These are phyloP conservation scores for Symbiodinium natans DNA, from an alignment of 73 alveolate species.

Conservation along the genomic window DNA sequence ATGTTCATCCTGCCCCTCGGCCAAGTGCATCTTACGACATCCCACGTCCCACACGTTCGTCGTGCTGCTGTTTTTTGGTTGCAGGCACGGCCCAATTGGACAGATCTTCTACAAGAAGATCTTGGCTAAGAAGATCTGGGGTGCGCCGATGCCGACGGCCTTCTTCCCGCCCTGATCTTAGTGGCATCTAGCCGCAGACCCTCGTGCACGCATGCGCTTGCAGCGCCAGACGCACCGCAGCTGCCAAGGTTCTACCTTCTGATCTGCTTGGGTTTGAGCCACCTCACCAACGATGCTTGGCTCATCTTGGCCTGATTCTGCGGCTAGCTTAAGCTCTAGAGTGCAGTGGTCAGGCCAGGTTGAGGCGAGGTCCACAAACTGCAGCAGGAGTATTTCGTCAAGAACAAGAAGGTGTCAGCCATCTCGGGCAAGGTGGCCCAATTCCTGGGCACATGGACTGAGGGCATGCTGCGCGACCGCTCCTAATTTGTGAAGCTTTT, in stretches of 20 bases:
- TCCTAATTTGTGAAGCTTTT: background rate
- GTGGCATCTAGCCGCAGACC: background rate
- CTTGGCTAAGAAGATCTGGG: conserved; percentile 61
- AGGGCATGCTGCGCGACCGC: conserved; percentile 56
- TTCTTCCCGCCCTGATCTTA: conserved; percentile 34
- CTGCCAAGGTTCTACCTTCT: conserved; percentile 4
- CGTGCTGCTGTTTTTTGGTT: too few relatives aligned
- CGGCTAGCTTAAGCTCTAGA: too few relatives aligned
- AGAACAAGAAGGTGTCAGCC: conserved; percentile 76
- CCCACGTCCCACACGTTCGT: too few relatives aligned
- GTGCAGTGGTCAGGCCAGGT: too few relatives aligned
- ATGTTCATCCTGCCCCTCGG: conserved; percentile 92
- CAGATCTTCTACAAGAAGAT: conserved; percentile 90
- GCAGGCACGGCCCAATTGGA: conserved; percentile 60
- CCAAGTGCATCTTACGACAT: background rate
- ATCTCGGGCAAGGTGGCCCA: conserved; percentile 75
- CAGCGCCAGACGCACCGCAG: too few relatives aligned
- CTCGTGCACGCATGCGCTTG: background rate
- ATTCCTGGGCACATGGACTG: conserved; percentile 55
- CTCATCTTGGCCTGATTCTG: background rate
- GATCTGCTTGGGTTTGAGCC: conserved; percentile 57
- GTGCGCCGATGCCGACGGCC: conserved; percentile 36
- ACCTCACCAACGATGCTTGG: conserved; percentile 50
- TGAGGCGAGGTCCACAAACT: background rate
- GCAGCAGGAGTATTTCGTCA: conserved; percentile 30